Evolutionary conservation across 164 flowering plant species (phyloP).

Genomic region (Liriodendron chinense): DNA sequence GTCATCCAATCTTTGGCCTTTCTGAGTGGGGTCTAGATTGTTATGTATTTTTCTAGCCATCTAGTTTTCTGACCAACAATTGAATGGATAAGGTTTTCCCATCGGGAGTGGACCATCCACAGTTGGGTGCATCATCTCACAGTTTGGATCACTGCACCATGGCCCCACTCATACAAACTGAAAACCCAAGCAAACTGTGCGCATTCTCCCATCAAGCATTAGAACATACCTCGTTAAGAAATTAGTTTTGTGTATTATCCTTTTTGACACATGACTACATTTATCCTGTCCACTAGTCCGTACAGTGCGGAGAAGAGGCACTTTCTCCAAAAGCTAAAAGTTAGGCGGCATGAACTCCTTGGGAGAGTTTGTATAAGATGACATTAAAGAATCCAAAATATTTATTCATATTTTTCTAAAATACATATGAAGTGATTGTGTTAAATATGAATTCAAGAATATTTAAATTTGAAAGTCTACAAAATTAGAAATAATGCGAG

Average conservation of each 20-base stretch:
- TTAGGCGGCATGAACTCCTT: neutral
- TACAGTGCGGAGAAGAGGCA: neutral
- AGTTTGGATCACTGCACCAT: neutral
- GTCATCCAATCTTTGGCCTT: too few relatives aligned
- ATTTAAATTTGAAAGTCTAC: too few relatives aligned
- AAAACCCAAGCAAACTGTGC: too few relatives aligned
- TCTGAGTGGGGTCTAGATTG: too few relatives aligned
- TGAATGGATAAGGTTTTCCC: neutral
- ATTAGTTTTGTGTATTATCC: neutral
- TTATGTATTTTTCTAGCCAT: too few relatives aligned
- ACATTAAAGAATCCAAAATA: too few relatives aligned
- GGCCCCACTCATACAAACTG: neutral
- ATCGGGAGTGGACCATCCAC: neutral
- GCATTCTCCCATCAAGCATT: neutral
- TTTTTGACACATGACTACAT: neutral
- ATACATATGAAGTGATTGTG: too few relatives aligned
- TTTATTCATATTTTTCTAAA: too few relatives aligned
- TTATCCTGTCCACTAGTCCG: neutral
- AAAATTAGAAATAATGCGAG: too few relatives aligned
- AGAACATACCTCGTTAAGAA: neutral
- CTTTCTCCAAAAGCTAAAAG: neutral
- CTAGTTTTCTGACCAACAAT: too few relatives aligned
- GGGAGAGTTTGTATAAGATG: neutral
- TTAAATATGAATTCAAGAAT: too few relatives aligned
- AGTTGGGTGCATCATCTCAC: neutral